These are phyloP conservation scores for Schoenoplectus tabernaemontani DNA, from an alignment of 202 grass and related monocot species.

Conservation along the genomic window DNA sequence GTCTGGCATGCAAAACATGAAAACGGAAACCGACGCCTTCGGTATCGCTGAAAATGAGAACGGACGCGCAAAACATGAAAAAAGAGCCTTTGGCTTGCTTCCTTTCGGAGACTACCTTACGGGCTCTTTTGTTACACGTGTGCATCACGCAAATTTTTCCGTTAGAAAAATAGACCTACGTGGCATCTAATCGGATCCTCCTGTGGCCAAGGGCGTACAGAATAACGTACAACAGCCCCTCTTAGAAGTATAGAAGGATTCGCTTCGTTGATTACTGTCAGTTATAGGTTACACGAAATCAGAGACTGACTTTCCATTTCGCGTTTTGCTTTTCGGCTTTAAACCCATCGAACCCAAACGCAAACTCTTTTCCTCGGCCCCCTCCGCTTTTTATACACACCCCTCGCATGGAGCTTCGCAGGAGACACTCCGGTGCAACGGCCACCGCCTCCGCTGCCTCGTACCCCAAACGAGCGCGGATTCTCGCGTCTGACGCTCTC, in stretches of 20 bases:
- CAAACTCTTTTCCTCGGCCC: neutral
- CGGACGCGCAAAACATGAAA: too few species aligned
- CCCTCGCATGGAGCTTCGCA: slow-evolving; percentile 8
- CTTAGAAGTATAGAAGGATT: neutral
- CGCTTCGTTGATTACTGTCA: neutral
- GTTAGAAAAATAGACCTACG: neutral
- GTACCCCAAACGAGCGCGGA: neutral
- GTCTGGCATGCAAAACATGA: too few species aligned
- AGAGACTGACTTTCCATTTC: neutral
- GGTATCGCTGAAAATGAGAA: too few species aligned
- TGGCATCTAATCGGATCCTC: neutral
- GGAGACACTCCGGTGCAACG: slow-evolving; percentile 10
- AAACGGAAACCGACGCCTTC: too few species aligned
- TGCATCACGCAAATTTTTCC: neutral
- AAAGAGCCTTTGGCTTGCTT: neutral
- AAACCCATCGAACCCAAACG: slow-evolving; percentile 2
- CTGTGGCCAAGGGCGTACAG: neutral
- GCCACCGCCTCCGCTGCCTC: slow-evolving; percentile 15
- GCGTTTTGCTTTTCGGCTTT: neutral
- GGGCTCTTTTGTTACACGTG: neutral
- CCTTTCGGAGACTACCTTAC: neutral
- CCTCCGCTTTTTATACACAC: neutral
- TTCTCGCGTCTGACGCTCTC: slow-evolving; percentile 70
- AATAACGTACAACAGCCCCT: neutral
- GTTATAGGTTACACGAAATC: neutral